Evolutionary conservation across 352 stramenopile species (phyloP).

Genomic region (Aphanomyces invadans): DNA sequence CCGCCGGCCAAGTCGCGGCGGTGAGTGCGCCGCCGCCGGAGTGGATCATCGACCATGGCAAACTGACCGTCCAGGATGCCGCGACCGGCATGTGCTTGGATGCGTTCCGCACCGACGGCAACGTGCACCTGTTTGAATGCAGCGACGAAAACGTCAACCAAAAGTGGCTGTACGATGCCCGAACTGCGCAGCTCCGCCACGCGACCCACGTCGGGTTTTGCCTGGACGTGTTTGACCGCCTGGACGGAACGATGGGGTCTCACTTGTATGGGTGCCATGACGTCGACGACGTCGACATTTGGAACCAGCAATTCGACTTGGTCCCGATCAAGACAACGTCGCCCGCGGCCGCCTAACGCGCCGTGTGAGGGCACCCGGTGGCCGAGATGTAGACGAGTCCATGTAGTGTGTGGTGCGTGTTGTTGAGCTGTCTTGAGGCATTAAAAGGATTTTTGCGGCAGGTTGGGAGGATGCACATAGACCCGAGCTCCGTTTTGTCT

Average conservation of each 20-base stretch:
- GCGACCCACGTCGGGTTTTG: constrained; percentile 44
- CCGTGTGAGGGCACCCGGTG: too few relatives aligned
- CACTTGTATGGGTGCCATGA: constrained; percentile 2
- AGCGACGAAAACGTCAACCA: constrained; percentile 49
- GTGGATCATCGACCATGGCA: constrained; percentile 59
- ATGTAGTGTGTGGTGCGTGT: too few relatives aligned
- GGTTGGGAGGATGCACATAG: too few relatives aligned
- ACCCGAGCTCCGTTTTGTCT: too few relatives aligned
- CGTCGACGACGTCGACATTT: neutral
- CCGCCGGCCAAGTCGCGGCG: neutral
- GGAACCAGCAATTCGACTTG: constrained; percentile 1
- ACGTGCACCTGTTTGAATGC: constrained; percentile 51
- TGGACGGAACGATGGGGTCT: neutral
- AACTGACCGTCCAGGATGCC: constrained; percentile 54
- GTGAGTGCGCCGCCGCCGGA: constrained; percentile 41
- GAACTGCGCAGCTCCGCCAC: constrained; percentile 39
- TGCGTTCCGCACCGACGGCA: constrained; percentile 44
- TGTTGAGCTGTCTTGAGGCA: too few relatives aligned
- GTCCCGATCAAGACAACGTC: neutral
- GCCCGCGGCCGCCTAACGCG: too few relatives aligned
- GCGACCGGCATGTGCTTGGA: constrained; percentile 48
- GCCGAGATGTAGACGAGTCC: too few relatives aligned
- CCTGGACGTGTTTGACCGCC: constrained; percentile 32
- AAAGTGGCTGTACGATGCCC: constrained; percentile 49
- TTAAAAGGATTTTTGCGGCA: too few relatives aligned